These are phyloP conservation scores for Neurospora sp. DNA, from an alignment of 495 filamentous ascomycete genomes.

Conservation along the genomic window DNA sequence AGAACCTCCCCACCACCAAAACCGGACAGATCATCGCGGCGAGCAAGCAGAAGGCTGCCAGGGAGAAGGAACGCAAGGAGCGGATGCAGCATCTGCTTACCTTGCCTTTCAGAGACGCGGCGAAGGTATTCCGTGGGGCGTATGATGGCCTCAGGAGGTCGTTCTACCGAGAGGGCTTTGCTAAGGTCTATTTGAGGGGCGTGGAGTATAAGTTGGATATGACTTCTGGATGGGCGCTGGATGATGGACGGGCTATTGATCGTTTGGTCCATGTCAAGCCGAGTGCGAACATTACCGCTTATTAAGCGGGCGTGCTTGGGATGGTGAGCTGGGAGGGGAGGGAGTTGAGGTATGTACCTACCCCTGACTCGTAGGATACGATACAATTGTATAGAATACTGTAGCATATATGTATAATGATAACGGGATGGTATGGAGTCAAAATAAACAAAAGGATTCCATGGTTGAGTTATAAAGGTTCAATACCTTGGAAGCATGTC, in stretches of 20 bases:
- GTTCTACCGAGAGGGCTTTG: slow-evolving; percentile 39
- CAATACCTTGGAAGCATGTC: not conserved
- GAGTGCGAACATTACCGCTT: slow-evolving; percentile 24
- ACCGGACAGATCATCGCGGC: not conserved
- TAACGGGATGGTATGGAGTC: not conserved
- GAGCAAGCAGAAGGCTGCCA: slow-evolving; percentile 17
- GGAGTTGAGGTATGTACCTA: not conserved
- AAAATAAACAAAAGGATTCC: not conserved
- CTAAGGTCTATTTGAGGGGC: slow-evolving; percentile 25
- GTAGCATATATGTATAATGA: not conserved
- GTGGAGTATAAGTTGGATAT: slow-evolving; percentile 40
- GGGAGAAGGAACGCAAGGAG: slow-evolving; percentile 29
- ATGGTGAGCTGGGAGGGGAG: slow-evolving; percentile 43
- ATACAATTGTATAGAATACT: not conserved
- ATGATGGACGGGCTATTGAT: slow-evolving; percentile 42
- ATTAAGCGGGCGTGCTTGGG: slow-evolving; percentile 46
- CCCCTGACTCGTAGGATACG: not conserved
- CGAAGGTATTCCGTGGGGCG: slow-evolving; percentile 16
- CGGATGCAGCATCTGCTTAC: slow-evolving; percentile 39
- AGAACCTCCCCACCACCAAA: slow-evolving; percentile 8
- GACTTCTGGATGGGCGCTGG: slow-evolving; percentile 38
- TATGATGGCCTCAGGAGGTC: slow-evolving; percentile 28
- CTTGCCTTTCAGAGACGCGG: slow-evolving; percentile 36
- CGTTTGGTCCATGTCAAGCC: slow-evolving; percentile 30
- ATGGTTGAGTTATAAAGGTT: not conserved